Base-by-base conservation (phyloP, 2,329 filamentous ascomycete genomes). In the Penicillium vulpinum region DNA sequence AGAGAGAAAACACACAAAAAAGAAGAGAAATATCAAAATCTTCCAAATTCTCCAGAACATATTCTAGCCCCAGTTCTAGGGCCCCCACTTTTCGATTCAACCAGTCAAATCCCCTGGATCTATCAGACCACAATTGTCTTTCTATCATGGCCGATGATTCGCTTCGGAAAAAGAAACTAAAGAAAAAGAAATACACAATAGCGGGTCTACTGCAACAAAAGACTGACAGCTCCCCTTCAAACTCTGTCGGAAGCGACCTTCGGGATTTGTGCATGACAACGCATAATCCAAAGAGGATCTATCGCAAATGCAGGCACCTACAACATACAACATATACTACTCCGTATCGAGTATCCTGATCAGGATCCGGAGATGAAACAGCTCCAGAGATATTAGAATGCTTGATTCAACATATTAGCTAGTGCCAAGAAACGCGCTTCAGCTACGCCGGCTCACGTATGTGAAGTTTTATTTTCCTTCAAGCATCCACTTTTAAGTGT, bases 91-190 rank as follows among this genome's bases (percentile, higher is more conserved):
- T 43, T 45, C 5, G 21, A 54, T 47, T n/a, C 13, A 46, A 56
- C 64, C 62, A 65, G 51, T 63, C 45, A 66, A 38, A 40, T 43
- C 5, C 22, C 22, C 29, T 59, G 49, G 58, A 62, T 62, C 55
- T 65, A 64, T 64, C 60, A 62, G 64, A 59, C 60, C 55, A 56
- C 49, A 59, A 56, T 52, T 59, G 16, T 47, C 26, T 22, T 29
- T 21, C n/a, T 21, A 7, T 10, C 6, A 1, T 35, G 48, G 10
- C 5, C 41, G 22, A 26, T 62, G 58, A 66, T 64, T 65, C 59
- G 63, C 39, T 36, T n/a, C n/a, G n/a, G 15, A 11, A 10, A 26
- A 35, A 33, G 22, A 33, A 47, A 40, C 50, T 46, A 38, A 21
- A 10, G 13, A 21, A 28, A 46, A 45, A 18, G 16, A 36, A 51